These are phyloP conservation scores for Hygrocybe coccinea DNA, from an alignment of 768 basidiomycete species.

Conservation along the genomic window DNA sequence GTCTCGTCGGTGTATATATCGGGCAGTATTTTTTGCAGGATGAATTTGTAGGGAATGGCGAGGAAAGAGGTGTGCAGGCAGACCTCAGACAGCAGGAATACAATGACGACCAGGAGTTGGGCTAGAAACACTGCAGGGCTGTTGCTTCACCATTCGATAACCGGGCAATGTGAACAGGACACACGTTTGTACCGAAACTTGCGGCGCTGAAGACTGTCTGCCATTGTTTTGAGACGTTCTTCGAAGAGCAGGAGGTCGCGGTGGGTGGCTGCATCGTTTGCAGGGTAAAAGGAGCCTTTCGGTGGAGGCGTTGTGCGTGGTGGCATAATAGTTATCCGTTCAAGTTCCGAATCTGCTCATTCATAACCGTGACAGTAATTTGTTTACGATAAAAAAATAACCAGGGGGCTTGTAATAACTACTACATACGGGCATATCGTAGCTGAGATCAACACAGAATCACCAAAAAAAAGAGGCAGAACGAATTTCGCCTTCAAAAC, in stretches of 20 bases:
- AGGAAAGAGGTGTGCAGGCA: constrained; percentile 61
- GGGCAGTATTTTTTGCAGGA: constrained; percentile 49
- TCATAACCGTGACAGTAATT: too few species aligned
- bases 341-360: background rate
- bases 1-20: constrained; percentile 41
- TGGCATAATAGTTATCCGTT: background rate
- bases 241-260: constrained; percentile 89
- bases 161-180: constrained; percentile 24
- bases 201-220: constrained; percentile 68
- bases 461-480: too few species aligned
- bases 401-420: background rate
- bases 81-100: constrained; percentile 71
- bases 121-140: constrained; percentile 73
- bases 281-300: constrained; percentile 36
- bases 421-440: background rate
- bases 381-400: too few species aligned
- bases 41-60: constrained; percentile 52
- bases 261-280: constrained; percentile 75
- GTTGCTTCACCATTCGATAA: too few species aligned
- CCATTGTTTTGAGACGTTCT: constrained; percentile 93
- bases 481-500: background rate
- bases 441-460: too few species aligned
- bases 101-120: constrained; percentile 61
- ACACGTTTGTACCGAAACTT: constrained; percentile 80
- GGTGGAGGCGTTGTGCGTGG: constrained; percentile 34